Evolutionary conservation across 1,284 basidiomycete genomes (phyloP).

Genomic region (Ustilago tritici): DNA sequence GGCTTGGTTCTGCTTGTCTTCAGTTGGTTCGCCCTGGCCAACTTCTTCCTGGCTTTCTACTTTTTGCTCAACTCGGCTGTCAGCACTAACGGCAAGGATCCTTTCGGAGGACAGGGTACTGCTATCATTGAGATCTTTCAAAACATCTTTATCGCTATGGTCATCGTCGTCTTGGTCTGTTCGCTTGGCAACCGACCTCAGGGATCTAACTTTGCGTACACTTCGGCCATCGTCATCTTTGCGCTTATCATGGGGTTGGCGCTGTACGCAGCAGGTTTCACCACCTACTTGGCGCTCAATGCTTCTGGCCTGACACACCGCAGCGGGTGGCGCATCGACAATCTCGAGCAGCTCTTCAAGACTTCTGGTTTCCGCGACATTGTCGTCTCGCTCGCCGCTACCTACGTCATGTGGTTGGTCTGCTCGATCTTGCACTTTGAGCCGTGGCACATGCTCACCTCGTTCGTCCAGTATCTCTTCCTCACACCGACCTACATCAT

Average conservation of each 20-base stretch:
- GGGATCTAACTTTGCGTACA: constrained; percentile 63
- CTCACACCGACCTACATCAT: constrained; percentile 65
- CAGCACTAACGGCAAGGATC: constrained; percentile 34
- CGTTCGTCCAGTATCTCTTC: constrained; percentile 65
- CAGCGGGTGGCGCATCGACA: constrained; percentile 28
- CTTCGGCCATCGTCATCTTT: constrained; percentile 63
- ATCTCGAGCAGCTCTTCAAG: constrained; percentile 43
- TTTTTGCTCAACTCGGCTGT: constrained; percentile 57
- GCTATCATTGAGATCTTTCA: constrained; percentile 61
- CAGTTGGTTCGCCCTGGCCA: constrained; percentile 64
- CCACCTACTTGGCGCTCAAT: constrained; percentile 59
- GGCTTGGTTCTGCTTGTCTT: constrained; percentile 64
- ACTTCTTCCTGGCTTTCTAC: constrained; percentile 63
- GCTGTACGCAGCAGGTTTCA: constrained; percentile 61
- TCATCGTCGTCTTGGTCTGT: constrained; percentile 66
- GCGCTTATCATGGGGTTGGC: constrained; percentile 58
- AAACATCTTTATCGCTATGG: constrained; percentile 67
- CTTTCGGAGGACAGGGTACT: constrained; percentile 49
- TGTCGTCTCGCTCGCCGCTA: constrained; percentile 66
- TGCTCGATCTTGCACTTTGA: constrained; percentile 63
- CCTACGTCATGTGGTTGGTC: constrained; percentile 67
- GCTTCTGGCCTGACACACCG: constrained; percentile 32
- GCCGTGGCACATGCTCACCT: constrained; percentile 68
- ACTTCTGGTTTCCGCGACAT: constrained; percentile 62
- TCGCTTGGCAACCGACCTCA: constrained; percentile 68